These are phyloP conservation scores for Apiospora phragmitis DNA, from an alignment of 2,329 filamentous ascomycete genomes.

Conservation along the genomic window DNA sequence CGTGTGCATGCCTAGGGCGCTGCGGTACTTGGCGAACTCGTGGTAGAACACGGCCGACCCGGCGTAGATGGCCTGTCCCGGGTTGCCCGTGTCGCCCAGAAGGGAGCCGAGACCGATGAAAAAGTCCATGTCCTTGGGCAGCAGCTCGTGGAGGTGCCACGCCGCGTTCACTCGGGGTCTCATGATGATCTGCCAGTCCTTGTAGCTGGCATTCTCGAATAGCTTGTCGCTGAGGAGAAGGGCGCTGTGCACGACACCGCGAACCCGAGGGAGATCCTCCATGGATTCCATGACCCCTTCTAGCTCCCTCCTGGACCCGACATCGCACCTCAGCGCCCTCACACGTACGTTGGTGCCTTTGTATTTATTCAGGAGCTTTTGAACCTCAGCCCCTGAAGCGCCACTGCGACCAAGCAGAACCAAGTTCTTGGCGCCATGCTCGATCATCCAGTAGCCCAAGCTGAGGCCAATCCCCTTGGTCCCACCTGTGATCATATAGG, in stretches of 20 bases:
- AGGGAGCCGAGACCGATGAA: constrained; percentile 54
- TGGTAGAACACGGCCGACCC: constrained; percentile 29
- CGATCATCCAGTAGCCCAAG: constrained; percentile 23
- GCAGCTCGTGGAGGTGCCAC: constrained; percentile 50
- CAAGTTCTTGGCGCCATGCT: constrained; percentile 22
- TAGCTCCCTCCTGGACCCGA: constrained; percentile 12
- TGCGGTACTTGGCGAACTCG: constrained; percentile 24
- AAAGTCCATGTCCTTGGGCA: constrained; percentile 41
- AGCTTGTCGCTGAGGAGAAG: constrained; percentile 39
- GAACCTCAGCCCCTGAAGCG: constrained; percentile 16
- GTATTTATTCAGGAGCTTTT: constrained; percentile 18
- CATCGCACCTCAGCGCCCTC: neutral
- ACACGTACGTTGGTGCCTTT: constrained; percentile 11
- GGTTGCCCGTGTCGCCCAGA: constrained; percentile 37
- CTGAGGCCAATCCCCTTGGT: constrained; percentile 25
- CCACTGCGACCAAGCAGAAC: constrained; percentile 18
- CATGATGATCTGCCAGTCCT: constrained; percentile 48
- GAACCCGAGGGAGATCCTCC: constrained; percentile 19
- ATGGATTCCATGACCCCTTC: constrained; percentile 14
- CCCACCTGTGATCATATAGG: constrained; percentile 24
- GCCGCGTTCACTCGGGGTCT: constrained; percentile 49
- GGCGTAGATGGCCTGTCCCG: constrained; percentile 29
- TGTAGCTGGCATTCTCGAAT: constrained; percentile 52
- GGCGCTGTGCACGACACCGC: constrained; percentile 24
- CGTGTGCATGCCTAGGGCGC: constrained; percentile 14